Base-by-base conservation (phyloP, 2,329 filamentous ascomycete species). In the Boeremia exigua region DNA sequence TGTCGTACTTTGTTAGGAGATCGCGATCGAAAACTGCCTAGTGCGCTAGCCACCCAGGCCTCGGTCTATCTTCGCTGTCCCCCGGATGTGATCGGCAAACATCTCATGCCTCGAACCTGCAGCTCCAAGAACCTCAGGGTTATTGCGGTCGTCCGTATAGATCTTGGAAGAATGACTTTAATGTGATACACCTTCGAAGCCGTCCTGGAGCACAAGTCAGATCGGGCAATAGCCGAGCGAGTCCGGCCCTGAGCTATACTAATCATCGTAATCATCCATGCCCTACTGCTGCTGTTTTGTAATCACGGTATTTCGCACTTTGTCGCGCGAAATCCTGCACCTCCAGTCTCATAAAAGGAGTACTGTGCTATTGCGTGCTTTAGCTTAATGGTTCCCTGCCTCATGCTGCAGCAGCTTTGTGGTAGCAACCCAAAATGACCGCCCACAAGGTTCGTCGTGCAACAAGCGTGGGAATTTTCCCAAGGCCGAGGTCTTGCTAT, bases 251-350 rank as follows among this genome's bases (percentile, higher is more conserved):
- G 32, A 37, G 25, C 19, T 29, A 52, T 60, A 67, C 61, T 61
- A 63, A 64, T 65, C 50, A 63, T 47, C 46, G 39, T 56, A 58
- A 49, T 52, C 52, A 59, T 50, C 53, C 61, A 58, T 54, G 59
- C 33, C 42, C 32, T 29, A 29, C 25, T 29, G 38, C 38, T 33
- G 10, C 32, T 69, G 67, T 70, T 70, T 70, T 69, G 68, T 70
- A 69, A 70, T 70, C 68, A 69, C 25, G 33, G 33, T 14, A 32
- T 40, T 52, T 34, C 25, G 32, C 43, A 40, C 36, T 48, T 49
- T 52, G 33, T 37, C 23, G 7, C 15, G 29, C 34, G 3, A 33
- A 33, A 11, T 32, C 37, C 25, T n/a, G 14, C 15, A 14, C 38
- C 8, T 37, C 12, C 15, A 44, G 19, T 37, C 15, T 19, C 25